A percentile compares a stretch with the other conserved stretches of the same genome.
Conservation (phyloP, 2,329 filamentous ascomycete species). For the Uncinocarpus reesii region DNA sequence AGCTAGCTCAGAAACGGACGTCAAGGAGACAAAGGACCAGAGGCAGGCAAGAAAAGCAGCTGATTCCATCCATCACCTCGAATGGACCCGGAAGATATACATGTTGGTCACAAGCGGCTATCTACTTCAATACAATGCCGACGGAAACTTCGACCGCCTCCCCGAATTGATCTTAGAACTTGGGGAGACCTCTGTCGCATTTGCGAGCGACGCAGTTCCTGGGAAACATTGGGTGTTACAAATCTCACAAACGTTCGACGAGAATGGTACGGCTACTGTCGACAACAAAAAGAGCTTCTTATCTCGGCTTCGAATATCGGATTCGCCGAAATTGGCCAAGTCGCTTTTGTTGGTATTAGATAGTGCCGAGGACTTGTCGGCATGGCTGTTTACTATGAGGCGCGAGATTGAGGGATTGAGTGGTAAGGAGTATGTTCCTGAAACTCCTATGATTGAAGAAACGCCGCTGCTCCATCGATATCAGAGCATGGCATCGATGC, state of each 20-base stretch:
- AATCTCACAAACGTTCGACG: conserved; percentile 31
- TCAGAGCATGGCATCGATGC: conserved; percentile 7
- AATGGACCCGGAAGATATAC: conserved; percentile 39
- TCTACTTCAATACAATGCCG: conserved; percentile 38
- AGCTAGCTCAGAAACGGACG: conserved; percentile 6
- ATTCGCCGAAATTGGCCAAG: conserved; percentile 26
- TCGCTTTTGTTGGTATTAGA: conserved; percentile 38
- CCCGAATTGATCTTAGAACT: conserved; percentile 41
- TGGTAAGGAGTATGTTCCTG: conserved; percentile 36
- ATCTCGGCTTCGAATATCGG: conserved; percentile 33
- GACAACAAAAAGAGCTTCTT: conserved; percentile 30
- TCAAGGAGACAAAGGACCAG: conserved; percentile 16
- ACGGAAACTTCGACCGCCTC: conserved; percentile 37
- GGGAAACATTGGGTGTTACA: conserved; percentile 42
- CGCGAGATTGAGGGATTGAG: conserved; percentile 38
- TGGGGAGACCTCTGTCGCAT: conserved; percentile 38
- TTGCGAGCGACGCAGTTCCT: conserved; percentile 41
- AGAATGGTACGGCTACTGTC: conserved; percentile 21
- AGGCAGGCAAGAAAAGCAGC: conserved; percentile 24
- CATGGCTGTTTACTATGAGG: conserved; percentile 38
- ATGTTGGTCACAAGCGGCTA: conserved; percentile 37
- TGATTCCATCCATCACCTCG: conserved; percentile 30
- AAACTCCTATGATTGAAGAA: conserved; percentile 19
- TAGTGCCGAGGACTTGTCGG: conserved; percentile 36
- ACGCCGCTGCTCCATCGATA: conserved; percentile 11